phyloP scores from a whole-genome alignment of 257 asterid genomes.

The Sherardia arvensis region DNA sequence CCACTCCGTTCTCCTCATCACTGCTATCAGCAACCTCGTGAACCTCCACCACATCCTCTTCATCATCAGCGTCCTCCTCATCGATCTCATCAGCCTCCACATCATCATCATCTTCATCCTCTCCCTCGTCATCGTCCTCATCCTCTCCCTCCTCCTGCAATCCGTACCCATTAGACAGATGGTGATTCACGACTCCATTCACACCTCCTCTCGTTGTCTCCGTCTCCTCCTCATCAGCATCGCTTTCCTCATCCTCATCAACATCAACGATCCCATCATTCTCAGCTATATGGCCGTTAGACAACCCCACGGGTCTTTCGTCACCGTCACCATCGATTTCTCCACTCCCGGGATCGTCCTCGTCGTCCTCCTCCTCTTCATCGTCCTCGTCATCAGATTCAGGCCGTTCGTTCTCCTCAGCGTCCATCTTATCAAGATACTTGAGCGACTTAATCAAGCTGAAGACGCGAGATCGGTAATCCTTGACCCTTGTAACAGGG shows the following conservation, averaged over 20 bases:
- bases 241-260: slow-evolving; percentile 87
- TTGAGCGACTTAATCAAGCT: slow-evolving; percentile 74
- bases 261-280: slow-evolving; percentile 78
- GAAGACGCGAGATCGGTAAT: slow-evolving; percentile 78
- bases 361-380: slow-evolving; percentile 53
- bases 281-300: slow-evolving; percentile 42
- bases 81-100: slow-evolving; percentile 62
- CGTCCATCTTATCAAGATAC: slow-evolving; percentile 92
- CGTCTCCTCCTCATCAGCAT: slow-evolving; percentile 76
- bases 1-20: slow-evolving; percentile 52
- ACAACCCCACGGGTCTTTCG: slow-evolving; percentile 35
- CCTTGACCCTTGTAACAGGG: slow-evolving; percentile 80
- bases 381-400: slow-evolving; percentile 92
- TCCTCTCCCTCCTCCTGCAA: slow-evolving; percentile 45
- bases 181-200: slow-evolving; percentile 32
- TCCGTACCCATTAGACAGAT: slow-evolving; percentile 50
- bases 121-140: slow-evolving; percentile 38
- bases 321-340: slow-evolving; percentile 84
- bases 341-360: slow-evolving; percentile 87
- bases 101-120: slow-evolving; percentile 48
- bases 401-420: slow-evolving; percentile 85
- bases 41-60: slow-evolving; percentile 77
- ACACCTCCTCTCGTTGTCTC: slow-evolving; percentile 52
- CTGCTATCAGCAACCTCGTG: slow-evolving; percentile 64
- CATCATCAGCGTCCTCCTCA: slow-evolving; percentile 52